A percentile compares a stretch with the other conserved stretches of the same genome.
Conservation (phyloP, 2,329 filamentous ascomycete species). For the Cladosporium velox region DNA sequence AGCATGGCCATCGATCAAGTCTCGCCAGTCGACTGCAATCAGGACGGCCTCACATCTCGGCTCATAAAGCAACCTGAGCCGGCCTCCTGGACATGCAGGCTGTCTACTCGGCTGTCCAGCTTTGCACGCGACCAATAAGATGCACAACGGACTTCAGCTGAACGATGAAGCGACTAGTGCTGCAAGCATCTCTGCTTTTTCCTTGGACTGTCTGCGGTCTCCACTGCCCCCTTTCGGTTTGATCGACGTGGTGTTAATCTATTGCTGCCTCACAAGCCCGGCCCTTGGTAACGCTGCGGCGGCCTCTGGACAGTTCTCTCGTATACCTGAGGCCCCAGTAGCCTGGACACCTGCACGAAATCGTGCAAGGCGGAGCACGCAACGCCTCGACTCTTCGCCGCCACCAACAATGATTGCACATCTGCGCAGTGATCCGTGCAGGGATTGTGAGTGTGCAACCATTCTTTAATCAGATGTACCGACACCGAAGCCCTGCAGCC, state of each 20-base stretch:
- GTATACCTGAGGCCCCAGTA: constrained; percentile 1
- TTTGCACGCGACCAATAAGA: background rate
- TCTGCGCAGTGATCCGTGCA: background rate
- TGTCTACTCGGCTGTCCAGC: background rate
- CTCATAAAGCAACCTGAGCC: background rate
- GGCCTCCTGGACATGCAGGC: background rate
- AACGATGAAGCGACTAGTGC: background rate
- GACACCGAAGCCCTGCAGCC: background rate
- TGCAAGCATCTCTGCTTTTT: background rate
- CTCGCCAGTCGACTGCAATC: background rate
- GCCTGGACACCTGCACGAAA: constrained; percentile 2
- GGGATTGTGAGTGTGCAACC: background rate
- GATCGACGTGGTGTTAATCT: constrained; percentile 3
- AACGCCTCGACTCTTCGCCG: constrained; percentile 5
- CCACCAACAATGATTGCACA: constrained; percentile 1
- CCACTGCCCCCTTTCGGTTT: background rate
- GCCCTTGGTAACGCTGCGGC: background rate
- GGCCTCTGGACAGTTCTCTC: background rate
- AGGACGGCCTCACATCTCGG: background rate
- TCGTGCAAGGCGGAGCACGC: constrained; percentile 11
- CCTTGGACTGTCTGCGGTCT: background rate
- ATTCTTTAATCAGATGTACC: background rate
- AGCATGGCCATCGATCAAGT: background rate
- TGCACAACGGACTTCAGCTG: background rate
- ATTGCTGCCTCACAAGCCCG: constrained; percentile 5